Evolutionary conservation across 768 basidiomycete species (phyloP).

Genomic region (Mycena galericulata): DNA sequence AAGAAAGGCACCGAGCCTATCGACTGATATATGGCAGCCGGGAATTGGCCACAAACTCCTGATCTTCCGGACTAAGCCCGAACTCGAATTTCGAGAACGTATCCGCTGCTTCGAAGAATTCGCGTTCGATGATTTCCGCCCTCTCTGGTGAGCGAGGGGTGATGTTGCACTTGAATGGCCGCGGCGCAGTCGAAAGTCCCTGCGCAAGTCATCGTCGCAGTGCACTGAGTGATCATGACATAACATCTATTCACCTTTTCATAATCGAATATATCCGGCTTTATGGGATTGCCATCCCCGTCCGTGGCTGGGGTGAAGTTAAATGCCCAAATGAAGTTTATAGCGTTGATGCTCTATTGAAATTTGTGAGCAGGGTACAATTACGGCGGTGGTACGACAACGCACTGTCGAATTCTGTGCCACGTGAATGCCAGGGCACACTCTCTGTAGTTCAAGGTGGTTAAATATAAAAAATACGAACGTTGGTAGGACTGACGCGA

Average conservation of each 20-base stretch:
- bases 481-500: constrained; percentile 22
- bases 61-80: constrained; percentile 24
- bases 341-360: constrained; percentile 37
- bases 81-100: constrained; percentile 31
- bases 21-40: not conserved
- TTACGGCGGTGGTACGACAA: not conserved
- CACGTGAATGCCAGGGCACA: constrained; percentile 20
- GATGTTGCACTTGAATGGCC: constrained; percentile 37
- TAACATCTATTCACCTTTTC: constrained; percentile 1
- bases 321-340: constrained; percentile 47
- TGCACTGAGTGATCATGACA: not conserved
- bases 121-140: constrained; percentile 33
- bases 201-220: not conserved
- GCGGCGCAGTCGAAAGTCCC: constrained; percentile 30
- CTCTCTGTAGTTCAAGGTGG: not conserved
- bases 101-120: constrained; percentile 30
- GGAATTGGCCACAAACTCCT: constrained; percentile 24
- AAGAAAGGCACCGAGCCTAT: too few species aligned
- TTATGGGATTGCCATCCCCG: constrained; percentile 15
- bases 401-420: constrained; percentile 23
- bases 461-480: not conserved
- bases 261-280: constrained; percentile 30
- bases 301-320: constrained; percentile 35
- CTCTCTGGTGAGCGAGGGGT: constrained; percentile 32
- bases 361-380: not conserved